phyloP scores from a whole-genome alignment of 176 grass and related monocot species.

The Coix lacrymajobi region DNA sequence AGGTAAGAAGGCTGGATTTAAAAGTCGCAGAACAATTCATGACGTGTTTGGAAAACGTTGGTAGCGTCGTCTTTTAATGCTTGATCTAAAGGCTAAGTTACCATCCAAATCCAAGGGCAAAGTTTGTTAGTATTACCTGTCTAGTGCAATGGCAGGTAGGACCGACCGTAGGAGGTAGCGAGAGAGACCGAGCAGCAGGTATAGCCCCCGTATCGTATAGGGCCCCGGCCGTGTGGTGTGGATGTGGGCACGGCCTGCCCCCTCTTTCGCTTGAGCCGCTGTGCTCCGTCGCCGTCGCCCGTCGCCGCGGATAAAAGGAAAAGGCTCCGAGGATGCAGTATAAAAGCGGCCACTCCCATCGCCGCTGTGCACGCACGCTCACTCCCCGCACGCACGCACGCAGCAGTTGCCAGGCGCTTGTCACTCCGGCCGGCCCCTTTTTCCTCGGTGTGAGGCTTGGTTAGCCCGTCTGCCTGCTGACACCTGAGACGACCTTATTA shows the following conservation, averaged over 20 bases:
- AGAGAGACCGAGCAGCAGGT: neutral
- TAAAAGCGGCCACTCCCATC: conserved; percentile 16
- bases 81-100: conserved; percentile 19
- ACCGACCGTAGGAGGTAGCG: neutral
- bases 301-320: neutral
- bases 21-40: neutral
- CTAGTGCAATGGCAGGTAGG: neutral
- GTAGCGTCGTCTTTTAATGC: neutral
- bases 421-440: conserved; percentile 4
- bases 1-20: neutral
- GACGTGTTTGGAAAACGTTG: neutral
- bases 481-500: neutral
- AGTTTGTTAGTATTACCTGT: conserved; percentile 18
- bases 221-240: neutral
- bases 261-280: neutral
- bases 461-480: neutral
- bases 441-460: neutral
- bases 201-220: neutral
- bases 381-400: neutral
- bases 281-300: conserved; percentile 18
- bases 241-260: neutral
- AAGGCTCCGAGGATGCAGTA: conserved; percentile 10
- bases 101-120: neutral
- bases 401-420: conserved; percentile 41
- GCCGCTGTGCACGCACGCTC: neutral